These are phyloP conservation scores for Silybum marianum DNA, from an alignment of 129 eudicot genomes.

Conservation along the genomic window DNA sequence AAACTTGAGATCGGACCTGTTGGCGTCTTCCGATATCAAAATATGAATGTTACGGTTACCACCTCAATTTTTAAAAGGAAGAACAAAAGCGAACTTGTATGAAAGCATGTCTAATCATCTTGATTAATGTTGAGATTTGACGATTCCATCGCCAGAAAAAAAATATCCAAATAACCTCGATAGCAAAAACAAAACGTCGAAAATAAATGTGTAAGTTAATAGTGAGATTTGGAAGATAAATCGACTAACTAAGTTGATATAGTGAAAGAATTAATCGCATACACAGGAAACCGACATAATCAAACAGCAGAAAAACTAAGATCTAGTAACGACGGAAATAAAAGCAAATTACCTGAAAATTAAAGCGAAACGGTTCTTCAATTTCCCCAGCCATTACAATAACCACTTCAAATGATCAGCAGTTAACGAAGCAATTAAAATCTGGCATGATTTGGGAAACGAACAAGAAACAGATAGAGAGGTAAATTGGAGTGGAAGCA, in stretches of 20 bases:
- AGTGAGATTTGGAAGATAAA: neutral
- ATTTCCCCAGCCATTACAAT: slow-evolving; percentile 56
- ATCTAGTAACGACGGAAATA: slow-evolving; percentile 15
- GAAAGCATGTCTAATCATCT: neutral
- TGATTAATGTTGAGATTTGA: neutral
- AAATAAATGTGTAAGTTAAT: neutral
- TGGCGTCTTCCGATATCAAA: neutral
- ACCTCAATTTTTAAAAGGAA: neutral
- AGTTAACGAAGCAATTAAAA: slow-evolving; percentile 1
- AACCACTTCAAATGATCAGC: slow-evolving; percentile 21
- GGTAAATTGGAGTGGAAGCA: slow-evolving; percentile 11
- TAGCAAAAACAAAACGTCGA: neutral
- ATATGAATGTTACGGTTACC: neutral
- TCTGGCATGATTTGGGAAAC: neutral
- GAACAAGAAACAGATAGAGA: neutral
- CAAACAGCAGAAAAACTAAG: neutral
- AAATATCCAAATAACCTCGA: neutral
- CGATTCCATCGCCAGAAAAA: neutral
- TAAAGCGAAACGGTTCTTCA: slow-evolving; percentile 55
- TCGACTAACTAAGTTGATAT: neutral
- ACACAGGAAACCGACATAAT: neutral
- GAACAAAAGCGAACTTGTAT: neutral
- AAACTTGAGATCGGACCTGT: neutral
- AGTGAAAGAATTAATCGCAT: neutral
- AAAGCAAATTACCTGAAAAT: slow-evolving; percentile 52